Base-by-base conservation (phyloP, 768 basidiomycete genomes). In the Podaxis sp. region DNA sequence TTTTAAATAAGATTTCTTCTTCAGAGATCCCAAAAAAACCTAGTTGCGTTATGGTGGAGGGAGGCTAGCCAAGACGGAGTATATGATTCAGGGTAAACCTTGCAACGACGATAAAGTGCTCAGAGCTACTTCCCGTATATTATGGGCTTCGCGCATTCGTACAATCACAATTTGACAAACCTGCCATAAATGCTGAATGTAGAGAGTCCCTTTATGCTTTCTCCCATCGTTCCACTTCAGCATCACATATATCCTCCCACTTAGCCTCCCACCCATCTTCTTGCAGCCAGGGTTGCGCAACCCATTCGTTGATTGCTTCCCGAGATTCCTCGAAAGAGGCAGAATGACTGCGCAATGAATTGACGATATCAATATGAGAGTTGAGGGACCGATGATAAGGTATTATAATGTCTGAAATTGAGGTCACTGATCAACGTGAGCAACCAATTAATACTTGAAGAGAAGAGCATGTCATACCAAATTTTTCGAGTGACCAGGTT, bases 401-500 rank as follows among this genome's bases (percentile, higher is more conserved):
- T 53, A 78, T 74, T 30, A 90, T 75, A 36, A 93, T 74, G 7
- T 78, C 78, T 37, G 87, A 77, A 22, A 89, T 71, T 8, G 80
- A 81, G 17, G 78, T 80, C 12, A 85, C 91, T 91, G 64, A 17
- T 33, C 24, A 4, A 59, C 37, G 20, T 33, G 46, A 49, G 51
- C 26, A n/a, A 10, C 11, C 12, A 3, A 15, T 58, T 24, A 36
- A 24, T 46, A 44, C 2, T 49, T 50, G 17, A 58, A 46, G 58
- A 17, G 24, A 36, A 12, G 15, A 15, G 37, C 36, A 58, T 28
- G 49, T 56, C 70, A 78, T 63, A 90, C 92, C 89, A 61, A 94
- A 92, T 73, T 84, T 89, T 67, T 90, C 88, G 28, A 93, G 74
- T 0, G 92, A 78, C 92, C 92, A 94, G 11, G 91, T 92, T 26